Percentiles rank a stretch among this genome's conserved stretches.
phyloP scores from a whole-genome alignment of 306 rosid species.

The Castanea sativa region DNA sequence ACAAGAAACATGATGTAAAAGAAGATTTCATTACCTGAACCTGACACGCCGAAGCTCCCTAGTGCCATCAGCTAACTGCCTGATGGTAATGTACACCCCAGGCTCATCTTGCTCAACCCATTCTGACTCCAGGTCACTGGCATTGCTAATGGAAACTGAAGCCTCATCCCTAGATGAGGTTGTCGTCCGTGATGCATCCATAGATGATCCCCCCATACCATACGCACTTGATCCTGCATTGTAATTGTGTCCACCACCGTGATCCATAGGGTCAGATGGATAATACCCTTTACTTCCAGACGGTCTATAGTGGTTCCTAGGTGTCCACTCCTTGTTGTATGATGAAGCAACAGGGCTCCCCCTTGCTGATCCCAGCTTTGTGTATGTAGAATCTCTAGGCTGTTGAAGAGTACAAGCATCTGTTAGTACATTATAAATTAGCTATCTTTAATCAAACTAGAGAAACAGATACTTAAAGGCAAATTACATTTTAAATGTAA shows the following conservation, averaged over 20 bases:
- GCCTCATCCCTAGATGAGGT: constrained; percentile 75
- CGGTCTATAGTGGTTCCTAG: constrained; percentile 48
- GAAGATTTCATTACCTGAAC: constrained; percentile 62
- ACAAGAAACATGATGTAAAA: not conserved
- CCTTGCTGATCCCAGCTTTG: constrained; percentile 46
- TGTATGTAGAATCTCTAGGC: constrained; percentile 60
- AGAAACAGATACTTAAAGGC: not conserved
- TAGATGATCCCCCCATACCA: constrained; percentile 29
- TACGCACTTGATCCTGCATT: constrained; percentile 32
- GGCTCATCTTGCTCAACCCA: constrained; percentile 92
- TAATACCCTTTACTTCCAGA: constrained; percentile 43
- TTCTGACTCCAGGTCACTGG: constrained; percentile 68
- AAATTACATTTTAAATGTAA: not conserved
- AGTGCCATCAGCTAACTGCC: constrained; percentile 73
- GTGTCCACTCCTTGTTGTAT: constrained; percentile 42
- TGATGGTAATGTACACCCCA: constrained; percentile 80
- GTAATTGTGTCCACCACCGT: constrained; percentile 42
- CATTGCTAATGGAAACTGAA: constrained; percentile 68
- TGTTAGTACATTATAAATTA: constrained; percentile 8
- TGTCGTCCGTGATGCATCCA: constrained; percentile 77
- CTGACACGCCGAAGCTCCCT: constrained; percentile 85
- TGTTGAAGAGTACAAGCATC: constrained; percentile 23
- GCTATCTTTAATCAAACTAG: not conserved
- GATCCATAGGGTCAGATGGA: constrained; percentile 46
- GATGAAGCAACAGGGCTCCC: constrained; percentile 60